phyloP scores from a whole-genome alignment of 306 rosid genomes.

The Myrica gale region DNA sequence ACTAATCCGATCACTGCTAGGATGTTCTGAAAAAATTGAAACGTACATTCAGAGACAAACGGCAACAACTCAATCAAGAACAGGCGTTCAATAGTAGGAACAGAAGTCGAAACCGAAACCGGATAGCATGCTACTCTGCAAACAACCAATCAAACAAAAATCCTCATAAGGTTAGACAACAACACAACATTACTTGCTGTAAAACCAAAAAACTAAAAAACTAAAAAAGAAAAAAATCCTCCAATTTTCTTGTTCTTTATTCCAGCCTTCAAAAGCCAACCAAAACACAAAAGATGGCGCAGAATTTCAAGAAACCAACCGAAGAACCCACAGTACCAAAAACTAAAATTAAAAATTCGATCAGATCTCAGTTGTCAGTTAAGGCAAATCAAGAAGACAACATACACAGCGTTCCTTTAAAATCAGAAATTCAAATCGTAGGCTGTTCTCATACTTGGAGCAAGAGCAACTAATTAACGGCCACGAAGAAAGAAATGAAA shows the following conservation, averaged over 20 bases:
- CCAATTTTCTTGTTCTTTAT: too few species aligned
- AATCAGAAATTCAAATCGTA: slow-evolving; percentile 16
- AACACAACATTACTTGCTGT: not conserved
- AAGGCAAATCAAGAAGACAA: slow-evolving; percentile 14
- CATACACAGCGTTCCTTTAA: not conserved
- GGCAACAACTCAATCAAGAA: slow-evolving; percentile 21
- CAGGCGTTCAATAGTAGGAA: slow-evolving; percentile 1
- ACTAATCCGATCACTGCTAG: not conserved
- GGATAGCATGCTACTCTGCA: slow-evolving; percentile 44
- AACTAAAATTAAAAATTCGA: not conserved
- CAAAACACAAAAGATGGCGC: not conserved
- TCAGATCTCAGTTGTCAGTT: slow-evolving; percentile 37
- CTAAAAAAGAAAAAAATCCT: not conserved
- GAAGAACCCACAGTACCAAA: not conserved
- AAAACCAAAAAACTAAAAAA: not conserved
- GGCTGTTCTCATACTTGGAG: not conserved
- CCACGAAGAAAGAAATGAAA: not conserved
- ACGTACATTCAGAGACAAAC: slow-evolving; percentile 14
- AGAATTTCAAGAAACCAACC: too few species aligned
- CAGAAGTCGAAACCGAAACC: slow-evolving; percentile 11
- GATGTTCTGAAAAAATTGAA: slow-evolving; percentile 13
- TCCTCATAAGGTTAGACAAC: slow-evolving; percentile 7
- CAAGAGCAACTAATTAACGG: too few species aligned
- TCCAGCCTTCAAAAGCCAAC: not conserved
- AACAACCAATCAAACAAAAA: slow-evolving; percentile 12